Evolutionary conservation across 768 basidiomycete species (phyloP), one percentile per base, ranked within the genome.

Genomic region (Pseudohyphozyma bogoriensis): DNA sequence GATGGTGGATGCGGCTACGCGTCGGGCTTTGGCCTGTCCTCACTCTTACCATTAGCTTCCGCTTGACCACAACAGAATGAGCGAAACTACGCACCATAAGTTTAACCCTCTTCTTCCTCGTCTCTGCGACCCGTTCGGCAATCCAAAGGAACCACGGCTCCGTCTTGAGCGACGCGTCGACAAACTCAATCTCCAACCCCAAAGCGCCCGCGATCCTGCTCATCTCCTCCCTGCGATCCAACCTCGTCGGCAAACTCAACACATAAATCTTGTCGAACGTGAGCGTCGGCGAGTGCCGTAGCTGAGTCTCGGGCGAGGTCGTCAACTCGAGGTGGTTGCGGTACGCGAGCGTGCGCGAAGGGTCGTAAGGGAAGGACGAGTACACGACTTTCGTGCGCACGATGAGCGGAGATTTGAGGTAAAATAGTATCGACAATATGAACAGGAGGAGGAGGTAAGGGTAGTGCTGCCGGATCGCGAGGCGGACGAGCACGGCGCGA

Each of bases 211-310:
- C 70, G 11, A 72, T 61, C 32, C 65, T 55, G 3, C 11, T 16
- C 72, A 72, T 72, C 52, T 65, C 60, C n/a, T 54, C 44, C 3
- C 70, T 49, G 10, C 72, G 58, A 47, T 72, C 70, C 31, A 39
- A 45, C 8, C 72, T 62, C 2, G 57, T 49, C 18, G 67, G 59
- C 22, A 72, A 47, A 16, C 65, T 68, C 40, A 72, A 60, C 36
- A 72, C 69, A 45, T 71, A 69, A 50, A 70, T 70, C 51, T 66
- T 61, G 52, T 64, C 60, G 58, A 71, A 71, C 4, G 67, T 65
- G 52, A 71, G 59, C 6, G 70, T 71, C 9, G 64, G 56, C 32
- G 65, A 63, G 52, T 69, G 67, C 5, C 29, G 22, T 26, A 56
- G 45, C 28, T 64, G 62, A 8, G 51, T 26, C 1, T 40, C 2